phyloP scores from a whole-genome alignment of 768 basidiomycete genomes.

The Tricholoma sp. region DNA sequence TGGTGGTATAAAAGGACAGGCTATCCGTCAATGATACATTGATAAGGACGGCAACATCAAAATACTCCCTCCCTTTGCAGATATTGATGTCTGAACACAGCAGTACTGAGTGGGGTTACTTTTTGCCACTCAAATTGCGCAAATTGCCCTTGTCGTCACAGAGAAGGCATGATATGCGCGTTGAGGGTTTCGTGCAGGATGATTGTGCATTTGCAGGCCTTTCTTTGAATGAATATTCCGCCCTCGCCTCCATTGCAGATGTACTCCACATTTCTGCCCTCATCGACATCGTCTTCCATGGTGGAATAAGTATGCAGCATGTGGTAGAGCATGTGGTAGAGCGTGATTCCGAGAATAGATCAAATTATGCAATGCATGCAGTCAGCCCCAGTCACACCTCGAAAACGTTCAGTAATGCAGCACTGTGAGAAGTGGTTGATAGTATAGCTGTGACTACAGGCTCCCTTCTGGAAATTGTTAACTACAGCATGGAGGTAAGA shows the following conservation, averaged over 20 bases:
- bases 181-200: slow-evolving; percentile 90
- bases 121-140: too few species aligned
- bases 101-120: too few species aligned
- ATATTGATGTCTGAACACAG: slow-evolving; percentile 91
- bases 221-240: slow-evolving; percentile 98
- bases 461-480: too few species aligned
- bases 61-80: too few species aligned
- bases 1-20: slow-evolving; percentile 98
- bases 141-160: slow-evolving; percentile 95
- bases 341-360: too few species aligned
- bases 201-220: slow-evolving; percentile 96
- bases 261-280: slow-evolving; percentile 95
- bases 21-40: too few species aligned
- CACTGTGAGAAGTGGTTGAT: too few species aligned
- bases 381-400: too few species aligned
- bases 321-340: slow-evolving; percentile 98
- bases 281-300: slow-evolving; percentile 98
- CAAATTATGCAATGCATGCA: too few species aligned
- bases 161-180: slow-evolving; percentile 99
- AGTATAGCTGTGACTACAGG: too few species aligned
- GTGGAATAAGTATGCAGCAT: slow-evolving; percentile 99
- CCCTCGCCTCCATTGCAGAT: too few species aligned
- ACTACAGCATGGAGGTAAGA: slow-evolving; percentile 86
- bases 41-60: too few species aligned
- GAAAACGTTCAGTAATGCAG: slow-evolving; percentile 89